These are phyloP conservation scores for Plasmodium gonderi DNA, from an alignment of 169 alveolate genomes.

Conservation along the genomic window DNA sequence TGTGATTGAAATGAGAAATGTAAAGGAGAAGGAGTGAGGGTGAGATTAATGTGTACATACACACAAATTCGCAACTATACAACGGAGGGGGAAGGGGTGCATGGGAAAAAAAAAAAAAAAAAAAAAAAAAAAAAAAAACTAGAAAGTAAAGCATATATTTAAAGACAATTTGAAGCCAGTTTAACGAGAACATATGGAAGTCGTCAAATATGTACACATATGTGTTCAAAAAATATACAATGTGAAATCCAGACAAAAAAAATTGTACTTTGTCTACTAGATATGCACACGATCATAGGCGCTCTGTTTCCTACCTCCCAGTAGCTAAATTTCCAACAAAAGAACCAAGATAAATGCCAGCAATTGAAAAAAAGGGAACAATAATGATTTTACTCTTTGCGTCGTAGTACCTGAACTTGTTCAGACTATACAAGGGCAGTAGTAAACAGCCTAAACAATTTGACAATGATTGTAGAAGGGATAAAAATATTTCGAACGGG, in stretches of 20 bases:
- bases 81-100: no score
- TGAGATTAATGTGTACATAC: not conserved
- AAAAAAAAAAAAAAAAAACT: not conserved
- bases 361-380: constrained; percentile 40
- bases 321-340: constrained; percentile 39
- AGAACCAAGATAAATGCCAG: constrained; percentile 51
- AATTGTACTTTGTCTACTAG: not conserved
- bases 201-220: not conserved
- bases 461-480: not conserved
- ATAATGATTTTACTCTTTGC: constrained; percentile 36
- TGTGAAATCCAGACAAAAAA: not conserved
- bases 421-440: constrained; percentile 23
- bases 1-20: not conserved
- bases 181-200: no score
- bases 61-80: not conserved
- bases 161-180: no score
- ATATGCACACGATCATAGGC: not conserved
- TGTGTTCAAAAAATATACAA: not conserved
- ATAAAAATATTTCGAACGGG: no score
- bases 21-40: not conserved
- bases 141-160: not conserved
- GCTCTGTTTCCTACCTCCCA: constrained; percentile 24
- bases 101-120: not conserved
- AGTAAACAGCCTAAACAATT: constrained; percentile 23
- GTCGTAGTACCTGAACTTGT: constrained; percentile 45